Evolutionary conservation across 2,329 filamentous ascomycete genomes (phyloP), one percentile per base, ranked within the genome.

Genomic region (Xenosphaeropsis pyriputrescens): DNA sequence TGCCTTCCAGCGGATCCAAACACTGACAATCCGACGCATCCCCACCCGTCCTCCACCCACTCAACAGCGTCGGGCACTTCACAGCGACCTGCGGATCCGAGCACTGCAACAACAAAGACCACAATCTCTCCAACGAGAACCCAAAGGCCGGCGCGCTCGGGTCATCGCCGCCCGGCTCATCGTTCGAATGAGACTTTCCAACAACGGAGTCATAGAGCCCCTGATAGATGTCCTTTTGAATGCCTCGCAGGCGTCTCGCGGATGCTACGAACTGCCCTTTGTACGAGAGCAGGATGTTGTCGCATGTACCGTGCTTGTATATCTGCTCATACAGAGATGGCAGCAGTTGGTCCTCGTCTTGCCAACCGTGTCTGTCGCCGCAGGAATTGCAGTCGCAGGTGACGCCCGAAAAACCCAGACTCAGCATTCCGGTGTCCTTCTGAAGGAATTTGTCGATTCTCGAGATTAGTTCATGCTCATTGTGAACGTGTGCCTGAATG

Each of bases 21-120:
- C 50, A 53, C 37, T 48, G 46, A 40, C 47, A 52, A 41, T 49
- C 47, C 7, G 29, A 41, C n/a, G 47, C 39, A 9, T 44, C 32
- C 5, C 43, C 46, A 19, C 39, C 43, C 11, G 18, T 36, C 19
- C 35, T 34, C 32, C 83, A 71, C 0, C 85, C 85, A 46, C 85
- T 85, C 42, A 79, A 82, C 4, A 93, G 63, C 50, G 86, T 86
- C 44, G 89, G 82, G 11, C 85, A 85, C 42, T 85, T 85, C 2
- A 79, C 79, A 11, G 84, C 84, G 34, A 91, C 80, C 47, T 84
- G 76, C 0, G 81, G 88, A 41, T 72, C 59, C 7, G 46, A 44
- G 43, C 50, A 53, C 39, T 53, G 50, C 42, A 52, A 42, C 9
- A 53, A 32, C 29, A 52, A 36, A 8, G 43, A 37, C 50, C 50